Base-by-base conservation (phyloP, 495 filamentous ascomycete species). In the Copromyces sp. region DNA sequence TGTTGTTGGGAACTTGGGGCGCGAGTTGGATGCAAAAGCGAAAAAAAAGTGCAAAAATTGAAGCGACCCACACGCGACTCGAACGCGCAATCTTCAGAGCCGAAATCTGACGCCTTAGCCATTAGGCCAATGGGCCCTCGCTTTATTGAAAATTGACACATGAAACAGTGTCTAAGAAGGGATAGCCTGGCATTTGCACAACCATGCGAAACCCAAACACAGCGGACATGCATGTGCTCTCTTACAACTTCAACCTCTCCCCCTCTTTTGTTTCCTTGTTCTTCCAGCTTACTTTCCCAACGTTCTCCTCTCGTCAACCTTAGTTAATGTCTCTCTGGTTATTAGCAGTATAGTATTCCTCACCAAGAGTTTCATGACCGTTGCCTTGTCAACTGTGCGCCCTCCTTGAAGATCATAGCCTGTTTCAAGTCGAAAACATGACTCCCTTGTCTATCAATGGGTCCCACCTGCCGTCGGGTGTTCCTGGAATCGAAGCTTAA, bases 21-120 rank as follows among this genome's bases (percentile, higher is more conserved):
- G 35, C 3, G 24, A 17, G 7, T 39, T 24, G 44, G 32, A 47
- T 45, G 35, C 35, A 24, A 69, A 68, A 44, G 29, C 9, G 6
- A 3, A 17, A 47, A 17, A 47, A 69, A 29, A 68, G 32, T 37
- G 68, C 70, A 71, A 68, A 73, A 47, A 40, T 38, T 39, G 20
- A 65, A 59, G 71, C 76, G 77, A 79, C 77, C 77, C 74, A 75
- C 72, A 73, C 72, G 77, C 77, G 77, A 73, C 74, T 79, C 77
- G 77, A 79, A 79, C 77, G 77, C 77, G 72, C 77, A 79, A 79
- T 79, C 77, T 79, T 72, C 74, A 77, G 74, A 78, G 77, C 77
- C 77, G 76, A 79, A 77, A 77, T 76, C 74, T 65, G 53, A 65
- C 53, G 53, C 53, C 53, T 65, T 65, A 65, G 53, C 53, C 53